Conservation (phyloP, 257 asterid genomes). For the Gynochthodes officinalis region DNA sequence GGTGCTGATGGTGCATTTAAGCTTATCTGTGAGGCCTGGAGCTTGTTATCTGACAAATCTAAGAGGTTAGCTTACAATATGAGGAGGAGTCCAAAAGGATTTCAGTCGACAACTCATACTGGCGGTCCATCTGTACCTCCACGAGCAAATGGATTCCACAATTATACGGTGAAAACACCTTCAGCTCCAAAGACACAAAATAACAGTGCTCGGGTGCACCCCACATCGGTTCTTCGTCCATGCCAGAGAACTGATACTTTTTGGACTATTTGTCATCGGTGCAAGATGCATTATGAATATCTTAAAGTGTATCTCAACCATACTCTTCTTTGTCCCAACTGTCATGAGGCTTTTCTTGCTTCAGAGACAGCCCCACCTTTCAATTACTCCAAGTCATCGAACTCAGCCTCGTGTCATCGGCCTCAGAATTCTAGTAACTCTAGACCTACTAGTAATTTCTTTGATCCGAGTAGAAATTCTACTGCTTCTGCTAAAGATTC, state of each 20-base stretch:
- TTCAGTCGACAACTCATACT: slow-evolving; percentile 39
- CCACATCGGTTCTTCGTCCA: slow-evolving; percentile 35
- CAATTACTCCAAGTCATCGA: slow-evolving; percentile 28
- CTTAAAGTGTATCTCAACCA: slow-evolving; percentile 54
- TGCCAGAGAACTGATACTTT: slow-evolving; percentile 53
- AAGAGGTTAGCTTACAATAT: slow-evolving; percentile 60
- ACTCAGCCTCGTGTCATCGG: slow-evolving; percentile 26
- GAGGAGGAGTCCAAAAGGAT: slow-evolving; percentile 46
- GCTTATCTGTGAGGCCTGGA: slow-evolving; percentile 70
- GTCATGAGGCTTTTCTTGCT: slow-evolving; percentile 57
- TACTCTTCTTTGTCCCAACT: slow-evolving; percentile 67
- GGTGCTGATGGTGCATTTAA: slow-evolving; percentile 80
- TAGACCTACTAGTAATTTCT: slow-evolving; percentile 27
- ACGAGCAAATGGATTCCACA: slow-evolving; percentile 48
- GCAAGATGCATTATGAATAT: slow-evolving; percentile 79
- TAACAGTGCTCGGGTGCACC: slow-evolving; percentile 20
- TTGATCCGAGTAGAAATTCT: slow-evolving; percentile 30
- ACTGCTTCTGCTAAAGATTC: slow-evolving; percentile 32
- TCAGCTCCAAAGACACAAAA: slow-evolving; percentile 38
- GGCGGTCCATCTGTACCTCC: slow-evolving; percentile 50
- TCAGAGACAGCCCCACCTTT: slow-evolving; percentile 57
- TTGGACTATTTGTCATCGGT: slow-evolving; percentile 71
- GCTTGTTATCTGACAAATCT: slow-evolving; percentile 58
- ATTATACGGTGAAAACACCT: slow-evolving; percentile 27
- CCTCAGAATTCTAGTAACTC: slow-evolving; percentile 27